Conservation (phyloP, 805 yeast species). For the Yamadazyma insecticola region DNA sequence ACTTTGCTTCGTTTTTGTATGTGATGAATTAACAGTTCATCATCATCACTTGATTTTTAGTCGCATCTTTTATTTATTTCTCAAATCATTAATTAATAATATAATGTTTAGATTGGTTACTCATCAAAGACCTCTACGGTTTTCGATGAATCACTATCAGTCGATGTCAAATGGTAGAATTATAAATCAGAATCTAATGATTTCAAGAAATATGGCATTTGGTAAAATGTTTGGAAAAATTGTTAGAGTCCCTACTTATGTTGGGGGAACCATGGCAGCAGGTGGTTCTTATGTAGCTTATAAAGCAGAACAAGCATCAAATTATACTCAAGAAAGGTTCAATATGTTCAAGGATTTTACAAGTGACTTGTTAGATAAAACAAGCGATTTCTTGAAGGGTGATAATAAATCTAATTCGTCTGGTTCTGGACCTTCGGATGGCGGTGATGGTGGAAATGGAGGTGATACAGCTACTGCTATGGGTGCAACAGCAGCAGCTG, state of each 20-base stretch:
- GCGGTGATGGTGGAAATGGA: conserved; percentile 18
- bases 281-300: conserved; percentile 91
- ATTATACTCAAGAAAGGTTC: conserved; percentile 63
- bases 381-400: conserved; percentile 39
- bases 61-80: no score
- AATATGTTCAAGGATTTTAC: conserved; percentile 59
- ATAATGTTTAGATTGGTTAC: no score
- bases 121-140: no score
- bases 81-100: no score
- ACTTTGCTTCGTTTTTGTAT: no score
- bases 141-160: no score
- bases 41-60: no score
- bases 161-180: no score
- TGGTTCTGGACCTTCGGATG: conserved; percentile 5
- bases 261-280: conserved; percentile 91
- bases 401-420: conserved; percentile 11
- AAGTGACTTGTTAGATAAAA: conserved; percentile 45
- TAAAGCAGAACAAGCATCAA: conserved; percentile 83
- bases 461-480: conserved; percentile 36
- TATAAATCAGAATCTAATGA: conserved; percentile 2
- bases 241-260: conserved; percentile 66
- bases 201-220: conserved; percentile 29
- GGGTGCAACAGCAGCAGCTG: conserved; percentile 43
- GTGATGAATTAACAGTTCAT: no score
- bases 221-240: conserved; percentile 49